These are phyloP conservation scores for Cercospora sesami DNA, from an alignment of 2,329 filamentous ascomycete genomes.

Conservation along the genomic window DNA sequence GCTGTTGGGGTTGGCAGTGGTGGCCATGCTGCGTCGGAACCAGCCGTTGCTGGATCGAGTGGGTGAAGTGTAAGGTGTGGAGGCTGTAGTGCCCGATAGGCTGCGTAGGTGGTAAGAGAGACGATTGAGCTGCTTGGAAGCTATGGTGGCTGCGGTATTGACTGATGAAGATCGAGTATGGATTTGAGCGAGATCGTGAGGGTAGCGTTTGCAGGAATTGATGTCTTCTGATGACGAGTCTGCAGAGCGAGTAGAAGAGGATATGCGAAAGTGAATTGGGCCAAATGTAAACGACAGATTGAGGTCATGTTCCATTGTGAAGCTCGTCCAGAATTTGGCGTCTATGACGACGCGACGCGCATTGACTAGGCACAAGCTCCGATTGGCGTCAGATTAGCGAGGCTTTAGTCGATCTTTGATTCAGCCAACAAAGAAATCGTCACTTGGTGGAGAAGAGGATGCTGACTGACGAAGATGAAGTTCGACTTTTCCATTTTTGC, in stretches of 20 bases:
- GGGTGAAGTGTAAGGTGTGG: background rate
- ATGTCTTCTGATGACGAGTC: background rate
- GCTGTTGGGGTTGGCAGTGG: constrained; percentile 42
- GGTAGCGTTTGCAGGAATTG: constrained; percentile 4
- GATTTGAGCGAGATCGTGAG: constrained; percentile 1
- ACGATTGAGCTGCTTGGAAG: constrained; percentile 31
- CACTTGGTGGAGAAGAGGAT: background rate
- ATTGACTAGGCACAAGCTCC: constrained; percentile 4
- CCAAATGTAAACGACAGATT: constrained; percentile 19
- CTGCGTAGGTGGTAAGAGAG: constrained; percentile 41
- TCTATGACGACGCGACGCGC: constrained; percentile 21
- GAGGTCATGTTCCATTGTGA: constrained; percentile 18
- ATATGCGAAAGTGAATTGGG: constrained; percentile 17
- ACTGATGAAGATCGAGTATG: background rate
- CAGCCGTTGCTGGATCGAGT: constrained; percentile 6
- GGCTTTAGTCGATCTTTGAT: constrained; percentile 9
- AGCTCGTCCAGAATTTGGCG: constrained; percentile 6
- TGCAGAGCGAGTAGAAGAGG: constrained; percentile 3
- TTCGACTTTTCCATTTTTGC: background rate
- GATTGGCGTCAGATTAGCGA: constrained; percentile 10
- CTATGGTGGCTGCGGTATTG: constrained; percentile 33
- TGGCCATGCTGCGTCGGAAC: constrained; percentile 46
- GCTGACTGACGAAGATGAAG: background rate
- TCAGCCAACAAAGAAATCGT: background rate
- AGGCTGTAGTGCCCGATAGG: constrained; percentile 36